Evolutionary conservation across 2,329 filamentous ascomycete species (phyloP), one percentile per base, ranked within the genome.

Genomic region (Fusarium beomiforme): DNA sequence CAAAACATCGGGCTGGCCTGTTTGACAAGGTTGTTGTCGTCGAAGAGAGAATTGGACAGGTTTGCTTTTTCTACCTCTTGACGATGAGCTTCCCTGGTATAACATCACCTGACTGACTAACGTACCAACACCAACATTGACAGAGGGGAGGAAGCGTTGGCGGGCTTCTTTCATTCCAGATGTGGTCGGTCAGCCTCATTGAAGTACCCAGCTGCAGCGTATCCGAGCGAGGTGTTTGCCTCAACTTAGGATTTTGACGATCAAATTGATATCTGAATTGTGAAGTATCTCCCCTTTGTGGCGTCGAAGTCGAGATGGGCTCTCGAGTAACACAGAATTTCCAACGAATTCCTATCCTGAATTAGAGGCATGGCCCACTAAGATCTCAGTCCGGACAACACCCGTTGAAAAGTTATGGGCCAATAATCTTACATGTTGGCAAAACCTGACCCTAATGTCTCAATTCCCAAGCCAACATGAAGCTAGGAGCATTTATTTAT

Each of bases 1-100:
- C 72, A 72, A 49, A 51, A 64, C 69, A 63, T 72, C 61, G 74
- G 74, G 74, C 64, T 71, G 51, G 42, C 23, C 13, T 64, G 59
- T 59, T 46, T 39, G 60, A 49, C 36, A 49, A 54, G 54, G 42
- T 50, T 49, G 56, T 54, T 39, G 37, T 37, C 36, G 44, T 36
- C 26, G 33, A 68, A 26, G 37, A 26, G 29, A 60, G 37, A 61
- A 41, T 26, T 21, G 24, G 26, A 31, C 31, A 23, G 11, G 16
- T 29, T 62, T 62, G 21, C 50, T 56, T 62, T 64, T 62, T 42
- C 24, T 39, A 31, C 41, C 19, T 60, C 24, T 49, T 49, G 36
- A 63, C 19, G 24, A 53, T 47, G 39, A 42, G 58, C 10, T 34
- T 46, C n/a, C n/a, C 42, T 43, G 39, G 42, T 46, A 62, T 21